phyloP scores from a whole-genome alignment of 257 asterid species.

The Jaltomata sinuosa region DNA sequence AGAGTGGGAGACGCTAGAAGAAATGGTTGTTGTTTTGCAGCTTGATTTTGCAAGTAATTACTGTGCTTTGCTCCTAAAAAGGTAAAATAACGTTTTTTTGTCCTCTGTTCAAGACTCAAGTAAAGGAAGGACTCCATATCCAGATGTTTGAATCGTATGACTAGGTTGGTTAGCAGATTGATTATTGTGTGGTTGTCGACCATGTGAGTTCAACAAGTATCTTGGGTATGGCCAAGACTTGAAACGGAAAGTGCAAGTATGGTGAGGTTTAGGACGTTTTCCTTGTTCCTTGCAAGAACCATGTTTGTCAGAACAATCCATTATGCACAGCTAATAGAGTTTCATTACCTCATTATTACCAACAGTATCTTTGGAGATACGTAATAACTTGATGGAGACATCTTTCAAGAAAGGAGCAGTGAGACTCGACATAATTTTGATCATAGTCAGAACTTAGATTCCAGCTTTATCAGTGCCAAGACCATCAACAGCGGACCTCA shows the following conservation, averaged over 20 bases:
- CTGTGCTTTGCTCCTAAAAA: not conserved
- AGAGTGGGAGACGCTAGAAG: not conserved
- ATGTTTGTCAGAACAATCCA: not conserved
- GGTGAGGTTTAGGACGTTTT: not conserved
- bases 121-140: not conserved
- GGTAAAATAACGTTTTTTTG: not conserved
- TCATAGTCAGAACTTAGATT: not conserved
- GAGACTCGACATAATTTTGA: not conserved
- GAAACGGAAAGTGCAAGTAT: not conserved
- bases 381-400: not conserved
- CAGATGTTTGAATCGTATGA: not conserved
- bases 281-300: not conserved
- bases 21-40: no score
- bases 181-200: not conserved
- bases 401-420: not conserved
- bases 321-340: not conserved
- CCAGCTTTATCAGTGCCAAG: not conserved
- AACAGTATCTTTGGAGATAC: not conserved
- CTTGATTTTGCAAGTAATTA: not conserved
- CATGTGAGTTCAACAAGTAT: not conserved
- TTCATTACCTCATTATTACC: not conserved
- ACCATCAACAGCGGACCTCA: not conserved
- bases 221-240: not conserved
- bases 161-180: not conserved
- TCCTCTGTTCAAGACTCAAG: not conserved